phyloP scores from a whole-genome alignment of 345 rosid species.

The Odontarrhena argentea region DNA sequence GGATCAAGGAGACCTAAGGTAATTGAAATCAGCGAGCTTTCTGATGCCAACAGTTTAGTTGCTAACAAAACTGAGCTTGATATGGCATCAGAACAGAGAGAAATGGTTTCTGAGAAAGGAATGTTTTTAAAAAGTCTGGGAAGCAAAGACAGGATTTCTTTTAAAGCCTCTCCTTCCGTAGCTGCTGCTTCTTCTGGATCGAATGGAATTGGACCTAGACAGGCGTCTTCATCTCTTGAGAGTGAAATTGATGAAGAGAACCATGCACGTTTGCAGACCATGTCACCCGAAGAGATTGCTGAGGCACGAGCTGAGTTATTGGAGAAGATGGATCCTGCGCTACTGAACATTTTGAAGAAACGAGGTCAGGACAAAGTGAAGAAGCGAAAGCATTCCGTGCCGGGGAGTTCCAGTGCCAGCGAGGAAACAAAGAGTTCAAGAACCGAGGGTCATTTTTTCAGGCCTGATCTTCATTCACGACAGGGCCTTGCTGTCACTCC shows the following conservation, averaged over 20 bases:
- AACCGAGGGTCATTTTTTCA: conserved; percentile 39
- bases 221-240: conserved; percentile 52
- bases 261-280: conserved; percentile 55
- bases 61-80: conserved; percentile 21
- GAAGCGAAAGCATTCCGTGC: conserved; percentile 46
- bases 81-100: conserved; percentile 38
- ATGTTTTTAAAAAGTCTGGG: neutral
- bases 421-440: conserved; percentile 14
- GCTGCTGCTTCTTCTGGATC: conserved; percentile 40
- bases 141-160: conserved; percentile 28
- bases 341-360: conserved; percentile 63
- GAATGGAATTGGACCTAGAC: conserved; percentile 40
- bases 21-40: conserved; percentile 6
- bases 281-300: conserved; percentile 77
- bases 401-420: conserved; percentile 27
- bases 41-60: conserved; percentile 29
- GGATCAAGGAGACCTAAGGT: conserved; percentile 30
- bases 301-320: conserved; percentile 80
- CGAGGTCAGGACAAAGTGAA: conserved; percentile 63
- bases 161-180: conserved; percentile 21
- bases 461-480: conserved; percentile 42
- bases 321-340: conserved; percentile 75
- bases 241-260: conserved; percentile 85
- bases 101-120: conserved; percentile 31
- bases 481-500: conserved; percentile 31